phyloP scores from a whole-genome alignment of 1,139 yeast genomes.

The Saccharomyces hybrid region DNA sequence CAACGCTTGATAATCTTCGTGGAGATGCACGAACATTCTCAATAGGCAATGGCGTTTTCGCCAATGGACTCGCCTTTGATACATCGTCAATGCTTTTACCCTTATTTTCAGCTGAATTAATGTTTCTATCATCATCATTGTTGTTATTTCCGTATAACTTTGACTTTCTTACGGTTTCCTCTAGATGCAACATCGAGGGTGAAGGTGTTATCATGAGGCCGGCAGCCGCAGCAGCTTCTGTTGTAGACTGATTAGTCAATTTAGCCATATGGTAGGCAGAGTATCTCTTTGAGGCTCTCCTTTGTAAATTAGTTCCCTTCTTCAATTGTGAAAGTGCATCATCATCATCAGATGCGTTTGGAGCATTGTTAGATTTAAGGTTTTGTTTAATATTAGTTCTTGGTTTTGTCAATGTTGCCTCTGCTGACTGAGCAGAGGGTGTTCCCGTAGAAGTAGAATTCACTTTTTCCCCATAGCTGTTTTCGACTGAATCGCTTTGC shows the following conservation, averaged over 20 bases:
- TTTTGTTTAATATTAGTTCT: background rate
- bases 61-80: background rate
- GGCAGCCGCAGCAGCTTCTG: constrained; percentile 33
- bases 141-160: constrained; percentile 2
- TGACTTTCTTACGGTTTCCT: constrained; percentile 1
- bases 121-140: background rate
- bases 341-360: constrained; percentile 32
- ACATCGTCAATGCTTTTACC: background rate
- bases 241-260: constrained; percentile 44
- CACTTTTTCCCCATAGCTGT: background rate
- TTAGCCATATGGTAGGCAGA: constrained; percentile 92
- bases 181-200: background rate
- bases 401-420: background rate
- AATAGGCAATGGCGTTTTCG: background rate
- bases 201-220: constrained; percentile 13
- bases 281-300: constrained; percentile 82
- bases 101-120: constrained; percentile 13
- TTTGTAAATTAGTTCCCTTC: constrained; percentile 70
- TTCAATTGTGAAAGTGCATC: constrained; percentile 67
- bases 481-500: background rate
- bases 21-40: background rate
- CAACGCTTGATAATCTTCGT: background rate
- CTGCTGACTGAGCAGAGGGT: background rate
- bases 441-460: background rate
- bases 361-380: background rate